Evolutionary conservation across 306 rosid species (phyloP).

Genomic region (Cicer pinnatifidum): DNA sequence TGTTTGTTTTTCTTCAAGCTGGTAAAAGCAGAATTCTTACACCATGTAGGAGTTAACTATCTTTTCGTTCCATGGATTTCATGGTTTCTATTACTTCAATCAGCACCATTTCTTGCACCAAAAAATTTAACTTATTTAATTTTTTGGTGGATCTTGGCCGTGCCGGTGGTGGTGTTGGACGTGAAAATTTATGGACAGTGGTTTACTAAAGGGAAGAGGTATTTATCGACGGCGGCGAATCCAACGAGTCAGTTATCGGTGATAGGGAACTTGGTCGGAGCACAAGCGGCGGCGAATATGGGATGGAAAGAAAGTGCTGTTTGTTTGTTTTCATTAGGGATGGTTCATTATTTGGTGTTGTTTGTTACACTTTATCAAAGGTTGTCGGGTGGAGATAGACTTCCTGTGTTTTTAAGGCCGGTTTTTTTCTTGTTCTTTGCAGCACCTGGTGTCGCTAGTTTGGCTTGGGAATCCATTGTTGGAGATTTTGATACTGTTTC

Average conservation of each 20-base stretch:
- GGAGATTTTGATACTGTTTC: slow-evolving; percentile 59
- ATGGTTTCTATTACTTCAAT: slow-evolving; percentile 60
- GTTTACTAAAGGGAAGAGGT: slow-evolving; percentile 66
- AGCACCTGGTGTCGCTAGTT: slow-evolving; percentile 67
- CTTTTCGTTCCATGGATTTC: slow-evolving; percentile 70
- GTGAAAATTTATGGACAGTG: slow-evolving; percentile 73
- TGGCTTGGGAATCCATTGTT: slow-evolving; percentile 68
- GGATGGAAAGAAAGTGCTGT: slow-evolving; percentile 69
- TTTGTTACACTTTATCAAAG: slow-evolving; percentile 70
- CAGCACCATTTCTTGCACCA: slow-evolving; percentile 52
- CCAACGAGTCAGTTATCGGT: slow-evolving; percentile 71
- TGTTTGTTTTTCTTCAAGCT: slow-evolving; percentile 58
- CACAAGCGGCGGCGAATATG: slow-evolving; percentile 62
- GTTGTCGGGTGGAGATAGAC: slow-evolving; percentile 49
- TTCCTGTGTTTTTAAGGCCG: slow-evolving; percentile 58
- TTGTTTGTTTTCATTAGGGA: slow-evolving; percentile 61
- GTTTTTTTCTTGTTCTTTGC: slow-evolving; percentile 70
- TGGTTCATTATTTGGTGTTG: slow-evolving; percentile 65
- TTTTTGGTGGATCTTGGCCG: slow-evolving; percentile 57
- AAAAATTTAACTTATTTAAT: slow-evolving; percentile 33
- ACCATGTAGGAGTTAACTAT: slow-evolving; percentile 67
- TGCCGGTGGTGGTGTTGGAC: slow-evolving; percentile 61
- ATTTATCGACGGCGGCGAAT: slow-evolving; percentile 55
- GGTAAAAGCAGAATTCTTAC: slow-evolving; percentile 66
- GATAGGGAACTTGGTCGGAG: slow-evolving; percentile 65